Evolutionary conservation across 768 basidiomycete species (phyloP).

Genomic region (Rhizopogon sp.): DNA sequence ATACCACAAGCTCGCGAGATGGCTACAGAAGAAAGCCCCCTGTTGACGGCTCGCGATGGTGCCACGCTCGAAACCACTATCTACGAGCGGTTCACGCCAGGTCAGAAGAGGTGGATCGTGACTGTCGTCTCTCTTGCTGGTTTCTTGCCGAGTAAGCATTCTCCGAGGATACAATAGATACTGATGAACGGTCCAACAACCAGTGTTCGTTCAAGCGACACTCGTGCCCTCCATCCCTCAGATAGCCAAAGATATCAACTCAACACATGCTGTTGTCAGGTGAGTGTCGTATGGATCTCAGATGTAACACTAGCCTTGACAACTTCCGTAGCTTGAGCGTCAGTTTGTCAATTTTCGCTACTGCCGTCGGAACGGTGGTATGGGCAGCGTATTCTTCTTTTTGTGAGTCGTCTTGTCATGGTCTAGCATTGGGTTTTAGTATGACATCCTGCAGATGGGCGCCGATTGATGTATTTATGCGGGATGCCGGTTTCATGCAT

Average conservation of each 20-base stretch:
- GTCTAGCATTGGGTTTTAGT: too few species aligned
- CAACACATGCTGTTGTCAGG: too few species aligned
- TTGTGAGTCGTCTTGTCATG: slow-evolving; percentile 20
- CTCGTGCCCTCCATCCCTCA: too few species aligned
- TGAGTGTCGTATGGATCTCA: too few species aligned
- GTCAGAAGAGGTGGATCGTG: too few species aligned
- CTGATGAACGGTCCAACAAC: background rate
- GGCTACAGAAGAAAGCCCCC: background rate
- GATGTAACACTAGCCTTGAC: background rate
- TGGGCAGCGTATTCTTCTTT: slow-evolving; percentile 45
- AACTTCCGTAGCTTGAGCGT: slow-evolving; percentile 34
- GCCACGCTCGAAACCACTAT: background rate
- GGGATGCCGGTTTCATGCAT: slow-evolving; percentile 38
- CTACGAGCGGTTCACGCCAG: background rate
- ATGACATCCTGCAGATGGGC: too few species aligned
- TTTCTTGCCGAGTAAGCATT: slow-evolving; percentile 37
- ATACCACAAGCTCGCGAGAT: too few species aligned
- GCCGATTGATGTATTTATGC: slow-evolving; percentile 41
- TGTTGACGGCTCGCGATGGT: background rate
- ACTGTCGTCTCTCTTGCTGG: too few species aligned
- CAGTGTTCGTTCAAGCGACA: slow-evolving; percentile 50
- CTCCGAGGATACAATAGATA: background rate
- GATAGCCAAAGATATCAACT: too few species aligned
- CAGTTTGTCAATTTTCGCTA: slow-evolving; percentile 39
- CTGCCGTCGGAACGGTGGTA: slow-evolving; percentile 37